Conservation (phyloP, 108 stramenopile species). For the Tribonema minus region DNA sequence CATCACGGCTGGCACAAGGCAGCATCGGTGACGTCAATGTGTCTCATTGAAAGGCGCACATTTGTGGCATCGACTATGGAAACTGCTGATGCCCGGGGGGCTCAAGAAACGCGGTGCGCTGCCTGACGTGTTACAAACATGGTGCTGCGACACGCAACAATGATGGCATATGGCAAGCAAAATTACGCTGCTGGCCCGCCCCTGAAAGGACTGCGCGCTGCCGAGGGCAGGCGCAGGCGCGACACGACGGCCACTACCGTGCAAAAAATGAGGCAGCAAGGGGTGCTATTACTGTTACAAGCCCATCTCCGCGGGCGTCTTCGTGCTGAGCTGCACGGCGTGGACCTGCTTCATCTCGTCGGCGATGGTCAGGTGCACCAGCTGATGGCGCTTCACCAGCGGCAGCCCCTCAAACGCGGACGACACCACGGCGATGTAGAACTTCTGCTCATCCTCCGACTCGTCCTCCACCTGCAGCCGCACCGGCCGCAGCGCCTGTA, state of each 20-base stretch:
- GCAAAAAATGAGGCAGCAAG: neutral
- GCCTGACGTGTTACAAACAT: neutral
- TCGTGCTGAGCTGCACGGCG: conserved; percentile 76
- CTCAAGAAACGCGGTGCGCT: neutral
- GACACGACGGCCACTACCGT: neutral
- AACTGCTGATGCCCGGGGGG: too few species aligned
- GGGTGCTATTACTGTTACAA: neutral
- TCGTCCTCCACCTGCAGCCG: conserved; percentile 65
- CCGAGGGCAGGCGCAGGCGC: too few species aligned
- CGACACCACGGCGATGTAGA: conserved; percentile 72
- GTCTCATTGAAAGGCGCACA: too few species aligned
- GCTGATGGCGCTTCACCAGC: conserved; percentile 81
- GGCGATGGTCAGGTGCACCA: conserved; percentile 81
- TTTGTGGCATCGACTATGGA: too few species aligned
- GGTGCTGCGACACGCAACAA: too few species aligned
- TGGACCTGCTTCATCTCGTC: conserved; percentile 85
- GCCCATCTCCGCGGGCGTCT: conserved; percentile 69
- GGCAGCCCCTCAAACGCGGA: conserved; percentile 81
- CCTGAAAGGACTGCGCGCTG: too few species aligned
- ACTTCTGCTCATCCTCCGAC: conserved; percentile 71
- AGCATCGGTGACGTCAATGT: too few species aligned
- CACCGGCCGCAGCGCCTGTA: conserved; percentile 67
- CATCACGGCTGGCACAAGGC: too few species aligned
- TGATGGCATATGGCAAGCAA: too few species aligned
- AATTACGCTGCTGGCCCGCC: too few species aligned